Evolutionary conservation across 345 rosid species (phyloP).

Genomic region (Triadica sebifera): DNA sequence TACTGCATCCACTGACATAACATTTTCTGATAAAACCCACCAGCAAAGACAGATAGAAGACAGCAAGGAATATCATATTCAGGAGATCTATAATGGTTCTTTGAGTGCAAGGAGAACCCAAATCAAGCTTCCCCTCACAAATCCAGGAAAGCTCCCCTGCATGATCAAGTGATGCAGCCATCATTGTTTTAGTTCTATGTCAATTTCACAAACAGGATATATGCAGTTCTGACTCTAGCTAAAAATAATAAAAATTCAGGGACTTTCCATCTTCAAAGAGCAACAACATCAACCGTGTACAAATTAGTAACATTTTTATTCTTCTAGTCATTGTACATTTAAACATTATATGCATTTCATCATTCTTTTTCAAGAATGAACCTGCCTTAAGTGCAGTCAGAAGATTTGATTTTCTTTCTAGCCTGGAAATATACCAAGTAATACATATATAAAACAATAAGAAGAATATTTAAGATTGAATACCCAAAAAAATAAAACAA

Average conservation of each 20-base stretch:
- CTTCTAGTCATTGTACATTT: slow-evolving; percentile 28
- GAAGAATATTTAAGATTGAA: too few species aligned
- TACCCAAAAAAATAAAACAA: too few species aligned
- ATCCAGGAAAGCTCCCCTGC: slow-evolving; percentile 53
- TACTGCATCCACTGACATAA: slow-evolving; percentile 5
- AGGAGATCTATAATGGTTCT: slow-evolving; percentile 51
- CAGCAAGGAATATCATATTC: slow-evolving; percentile 50
- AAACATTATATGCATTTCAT: not conserved
- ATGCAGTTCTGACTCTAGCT: not conserved
- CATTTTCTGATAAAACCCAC: slow-evolving; percentile 28
- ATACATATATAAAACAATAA: too few species aligned
- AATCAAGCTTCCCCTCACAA: slow-evolving; percentile 44
- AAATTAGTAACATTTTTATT: too few species aligned
- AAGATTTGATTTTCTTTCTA: too few species aligned
- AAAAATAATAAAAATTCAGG: not conserved
- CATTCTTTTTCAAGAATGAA: not conserved
- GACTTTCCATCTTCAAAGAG: not conserved
- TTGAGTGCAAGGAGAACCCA: slow-evolving; percentile 50
- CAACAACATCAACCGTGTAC: too few species aligned
- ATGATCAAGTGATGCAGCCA: slow-evolving; percentile 8
- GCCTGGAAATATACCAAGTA: too few species aligned
- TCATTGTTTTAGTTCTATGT: not conserved
- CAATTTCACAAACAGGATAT: not conserved
- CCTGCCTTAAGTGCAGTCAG: not conserved
- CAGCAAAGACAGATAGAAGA: slow-evolving; percentile 53